phyloP scores from a whole-genome alignment of 441 rosid genomes.

The Corymbia calophylla region DNA sequence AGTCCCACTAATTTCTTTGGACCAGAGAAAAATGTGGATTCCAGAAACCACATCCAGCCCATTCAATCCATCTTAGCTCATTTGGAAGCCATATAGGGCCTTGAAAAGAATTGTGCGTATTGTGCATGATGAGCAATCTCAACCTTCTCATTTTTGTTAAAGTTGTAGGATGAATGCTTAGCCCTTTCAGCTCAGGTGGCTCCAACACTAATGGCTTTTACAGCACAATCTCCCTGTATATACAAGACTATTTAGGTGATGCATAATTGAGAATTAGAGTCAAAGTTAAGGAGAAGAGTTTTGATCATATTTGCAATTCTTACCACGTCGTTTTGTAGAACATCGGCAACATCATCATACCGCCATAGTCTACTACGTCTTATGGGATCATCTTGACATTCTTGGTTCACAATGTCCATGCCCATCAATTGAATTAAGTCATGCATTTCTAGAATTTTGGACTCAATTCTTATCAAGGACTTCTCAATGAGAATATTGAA shows the following conservation, averaged over 20 bases:
- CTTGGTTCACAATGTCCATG: background rate
- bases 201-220: background rate
- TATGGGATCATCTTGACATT: fast-evolving
- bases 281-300: background rate
- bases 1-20: background rate
- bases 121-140: background rate
- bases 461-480: background rate
- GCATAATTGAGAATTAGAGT: background rate
- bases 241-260: background rate
- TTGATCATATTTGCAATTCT: background rate
- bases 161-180: background rate
- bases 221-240: background rate
- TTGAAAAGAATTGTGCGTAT: background rate
- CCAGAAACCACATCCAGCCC: fast-evolving
- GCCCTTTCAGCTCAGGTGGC: background rate
- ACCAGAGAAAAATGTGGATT: background rate
- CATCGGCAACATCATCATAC: background rate
- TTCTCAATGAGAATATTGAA: fast-evolving
- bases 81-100: background rate
- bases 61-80: background rate
- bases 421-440: background rate
- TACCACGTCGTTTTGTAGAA: fast-evolving
- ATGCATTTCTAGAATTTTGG: fast-evolving
- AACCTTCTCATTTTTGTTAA: background rate
- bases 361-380: fast-evolving